These are phyloP conservation scores for Halophytophthora polymorphica DNA, from an alignment of 352 stramenopile species.

Conservation along the genomic window DNA sequence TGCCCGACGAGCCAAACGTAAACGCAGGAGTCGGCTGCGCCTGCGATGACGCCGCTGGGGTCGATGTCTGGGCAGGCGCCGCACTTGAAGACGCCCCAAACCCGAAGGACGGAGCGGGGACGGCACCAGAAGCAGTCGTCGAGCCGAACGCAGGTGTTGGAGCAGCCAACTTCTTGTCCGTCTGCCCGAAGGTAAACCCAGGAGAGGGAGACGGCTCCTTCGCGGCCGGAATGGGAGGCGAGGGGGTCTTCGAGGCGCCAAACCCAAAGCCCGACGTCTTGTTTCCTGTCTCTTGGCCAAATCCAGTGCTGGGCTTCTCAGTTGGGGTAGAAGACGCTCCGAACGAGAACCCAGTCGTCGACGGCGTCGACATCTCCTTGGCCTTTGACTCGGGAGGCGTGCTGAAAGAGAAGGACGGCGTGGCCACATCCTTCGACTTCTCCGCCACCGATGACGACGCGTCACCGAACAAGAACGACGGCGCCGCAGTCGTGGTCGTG, in stretches of 20 bases:
- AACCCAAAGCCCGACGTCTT: conserved; percentile 26
- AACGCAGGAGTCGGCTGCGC: conserved; percentile 26
- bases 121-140: conserved; percentile 12
- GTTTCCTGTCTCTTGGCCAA: conserved; percentile 20
- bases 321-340: conserved; percentile 23
- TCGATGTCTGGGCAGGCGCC: conserved; percentile 7
- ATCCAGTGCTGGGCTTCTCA: conserved; percentile 21
- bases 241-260: conserved; percentile 10
- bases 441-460: conserved; percentile 13
- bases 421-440: conserved; percentile 22
- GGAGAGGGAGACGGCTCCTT: conserved; percentile 11
- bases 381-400: conserved; percentile 20
- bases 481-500: conserved; percentile 2
- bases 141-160: conserved; percentile 27
- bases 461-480: conserved; percentile 22
- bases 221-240: conserved; percentile 14
- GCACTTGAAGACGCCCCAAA: conserved; percentile 14
- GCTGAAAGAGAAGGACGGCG: conserved; percentile 6
- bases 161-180: conserved; percentile 7
- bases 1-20: conserved; percentile 34
- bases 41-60: conserved; percentile 6
- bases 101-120: conserved; percentile 10
- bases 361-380: background rate
- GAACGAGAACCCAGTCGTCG: conserved; percentile 22
- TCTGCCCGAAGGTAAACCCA: conserved; percentile 26